A percentile compares a stretch with the other conserved stretches of the same genome.
These are phyloP conservation scores for Eimeria zaria DNA, from an alignment of 169 alveolate genomes.

Conservation along the genomic window DNA sequence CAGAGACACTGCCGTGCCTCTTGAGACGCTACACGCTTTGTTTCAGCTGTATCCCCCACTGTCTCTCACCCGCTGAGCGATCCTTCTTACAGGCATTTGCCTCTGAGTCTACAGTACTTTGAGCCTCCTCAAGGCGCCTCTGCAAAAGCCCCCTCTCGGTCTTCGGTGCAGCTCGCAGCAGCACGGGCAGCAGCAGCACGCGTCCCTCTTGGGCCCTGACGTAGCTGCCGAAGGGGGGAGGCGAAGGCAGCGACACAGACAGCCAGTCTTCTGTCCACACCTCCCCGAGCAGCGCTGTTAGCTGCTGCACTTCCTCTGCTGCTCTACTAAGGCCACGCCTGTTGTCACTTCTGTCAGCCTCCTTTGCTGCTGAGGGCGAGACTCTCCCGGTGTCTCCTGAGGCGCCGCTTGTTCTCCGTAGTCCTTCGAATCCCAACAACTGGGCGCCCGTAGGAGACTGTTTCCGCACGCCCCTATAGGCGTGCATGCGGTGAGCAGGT, in stretches of 20 bases:
- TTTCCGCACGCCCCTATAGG: neutral
- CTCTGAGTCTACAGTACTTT: neutral
- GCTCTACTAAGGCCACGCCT: conserved; percentile 4
- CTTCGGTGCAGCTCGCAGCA: conserved; percentile 56
- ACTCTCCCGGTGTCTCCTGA: conserved; percentile 1
- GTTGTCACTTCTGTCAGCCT: neutral
- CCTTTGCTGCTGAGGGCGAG: neutral
- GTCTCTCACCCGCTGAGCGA: neutral
- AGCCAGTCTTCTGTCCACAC: conserved; percentile 80
- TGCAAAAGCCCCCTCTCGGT: conserved; percentile 59
- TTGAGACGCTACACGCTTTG: neutral
- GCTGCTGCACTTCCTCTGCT: conserved; percentile 51
- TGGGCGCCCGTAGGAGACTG: conserved; percentile 1
- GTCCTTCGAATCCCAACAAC: neutral
- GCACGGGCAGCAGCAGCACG: conserved; percentile 73
- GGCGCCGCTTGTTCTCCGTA: neutral
- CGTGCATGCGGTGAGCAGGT: conserved; percentile 43
- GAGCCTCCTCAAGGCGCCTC: conserved; percentile 67
- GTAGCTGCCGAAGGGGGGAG: conserved; percentile 64
- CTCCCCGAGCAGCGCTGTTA: conserved; percentile 60
- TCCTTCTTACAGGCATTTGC: neutral
- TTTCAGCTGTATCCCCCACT: neutral
- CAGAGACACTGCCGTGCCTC: neutral
- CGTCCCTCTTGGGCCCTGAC: conserved; percentile 48
- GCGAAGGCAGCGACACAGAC: conserved; percentile 72